Evolutionary conservation across 805 yeast species (phyloP).

Genomic region (Teunomyces kruisii): DNA sequence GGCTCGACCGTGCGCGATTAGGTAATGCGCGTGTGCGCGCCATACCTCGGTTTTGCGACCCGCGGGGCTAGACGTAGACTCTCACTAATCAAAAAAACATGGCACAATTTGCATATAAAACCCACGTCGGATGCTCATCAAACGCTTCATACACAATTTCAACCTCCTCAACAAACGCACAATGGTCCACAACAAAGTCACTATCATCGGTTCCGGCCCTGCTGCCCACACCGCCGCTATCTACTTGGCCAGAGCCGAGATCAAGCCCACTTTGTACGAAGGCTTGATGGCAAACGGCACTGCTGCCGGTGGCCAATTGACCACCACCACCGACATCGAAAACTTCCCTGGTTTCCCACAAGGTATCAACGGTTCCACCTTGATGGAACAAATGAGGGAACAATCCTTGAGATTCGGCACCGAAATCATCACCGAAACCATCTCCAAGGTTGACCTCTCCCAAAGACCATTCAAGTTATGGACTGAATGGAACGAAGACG

Average conservation of each 20-base stretch:
- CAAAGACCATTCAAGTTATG: slow-evolving; percentile 92
- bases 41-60: not conserved
- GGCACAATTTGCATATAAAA: not conserved
- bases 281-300: slow-evolving; percentile 97
- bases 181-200: slow-evolving; percentile 83
- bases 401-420: slow-evolving; percentile 91
- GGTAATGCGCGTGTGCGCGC: slow-evolving; percentile 1
- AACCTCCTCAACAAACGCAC: slow-evolving; percentile 13
- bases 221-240: slow-evolving; percentile 99
- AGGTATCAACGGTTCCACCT: slow-evolving; percentile 80
- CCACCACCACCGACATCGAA: slow-evolving; percentile 98
- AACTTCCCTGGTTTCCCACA: slow-evolving; percentile 99
- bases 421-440: slow-evolving; percentile 90
- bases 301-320: slow-evolving; percentile 98
- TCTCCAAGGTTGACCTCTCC: slow-evolving; percentile 87
- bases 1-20: not conserved
- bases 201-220: slow-evolving; percentile 95
- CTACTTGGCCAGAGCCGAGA: slow-evolving; percentile 94
- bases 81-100: not conserved
- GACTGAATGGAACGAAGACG: slow-evolving; percentile 94
- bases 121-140: not conserved
- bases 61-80: not conserved
- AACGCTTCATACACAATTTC: not conserved
- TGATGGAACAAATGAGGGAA: slow-evolving; percentile 92
- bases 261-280: slow-evolving; percentile 89